phyloP scores from a whole-genome alignment of 2,329 filamentous ascomycete genomes.

The Claviceps sp. region DNA sequence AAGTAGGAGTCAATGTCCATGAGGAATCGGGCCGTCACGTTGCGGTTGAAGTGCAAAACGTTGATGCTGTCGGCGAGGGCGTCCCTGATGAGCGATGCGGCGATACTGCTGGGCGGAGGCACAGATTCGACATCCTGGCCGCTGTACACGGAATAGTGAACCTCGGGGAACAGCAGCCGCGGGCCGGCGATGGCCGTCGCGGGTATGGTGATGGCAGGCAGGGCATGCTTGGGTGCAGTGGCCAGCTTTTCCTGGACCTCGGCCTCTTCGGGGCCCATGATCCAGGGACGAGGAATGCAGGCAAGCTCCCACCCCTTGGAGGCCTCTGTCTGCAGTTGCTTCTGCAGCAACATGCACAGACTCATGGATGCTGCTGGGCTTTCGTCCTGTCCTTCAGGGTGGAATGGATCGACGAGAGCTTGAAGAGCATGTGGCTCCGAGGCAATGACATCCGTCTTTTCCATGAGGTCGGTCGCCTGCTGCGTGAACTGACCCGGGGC shows the following conservation, averaged over 20 bases:
- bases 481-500: constrained; percentile 56
- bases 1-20: constrained; percentile 96
- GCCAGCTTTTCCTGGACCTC: constrained; percentile 47
- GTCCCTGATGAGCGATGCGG: constrained; percentile 74
- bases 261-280: constrained; percentile 46
- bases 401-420: constrained; percentile 74
- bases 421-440: constrained; percentile 78
- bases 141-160: constrained; percentile 85
- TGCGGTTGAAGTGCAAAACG: constrained; percentile 82
- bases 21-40: constrained; percentile 71
- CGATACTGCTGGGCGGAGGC: constrained; percentile 60
- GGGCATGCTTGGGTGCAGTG: constrained; percentile 55
- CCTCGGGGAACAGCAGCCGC: constrained; percentile 73
- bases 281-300: constrained; percentile 55
- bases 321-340: constrained; percentile 69
- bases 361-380: constrained; percentile 51
- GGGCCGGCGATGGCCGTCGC: constrained; percentile 61
- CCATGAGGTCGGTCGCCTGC: constrained; percentile 66
- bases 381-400: constrained; percentile 47
- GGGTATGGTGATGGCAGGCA: constrained; percentile 67
- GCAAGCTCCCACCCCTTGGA: constrained; percentile 60
- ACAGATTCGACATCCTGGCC: constrained; percentile 84
- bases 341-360: constrained; percentile 69
- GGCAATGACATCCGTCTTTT: constrained; percentile 91
- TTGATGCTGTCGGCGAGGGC: constrained; percentile 87